Percentiles rank a stretch among this genome's conserved stretches.
These are phyloP conservation scores for Xerophyta viscosa DNA, from an alignment of 106 monocot genomes.

Conservation along the genomic window DNA sequence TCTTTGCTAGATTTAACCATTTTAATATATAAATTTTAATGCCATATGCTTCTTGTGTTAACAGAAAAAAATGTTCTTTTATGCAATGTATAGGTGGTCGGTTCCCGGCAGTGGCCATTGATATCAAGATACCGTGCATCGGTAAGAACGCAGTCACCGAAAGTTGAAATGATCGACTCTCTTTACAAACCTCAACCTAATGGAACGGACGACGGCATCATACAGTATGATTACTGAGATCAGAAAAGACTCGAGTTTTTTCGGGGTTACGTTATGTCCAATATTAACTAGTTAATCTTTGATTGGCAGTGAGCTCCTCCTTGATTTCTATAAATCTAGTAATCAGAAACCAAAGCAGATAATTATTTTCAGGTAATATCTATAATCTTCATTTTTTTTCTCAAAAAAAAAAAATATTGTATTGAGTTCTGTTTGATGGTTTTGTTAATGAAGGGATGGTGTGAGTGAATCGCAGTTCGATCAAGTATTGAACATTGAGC, in stretches of 20 bases:
- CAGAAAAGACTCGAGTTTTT: no score
- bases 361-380: slow-evolving; percentile 89
- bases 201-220: slow-evolving; percentile 51
- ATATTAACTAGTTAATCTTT: no score
- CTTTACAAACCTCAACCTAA: slow-evolving; percentile 51
- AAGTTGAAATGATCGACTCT: slow-evolving; percentile 89
- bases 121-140: slow-evolving; percentile 76
- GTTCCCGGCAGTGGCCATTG: slow-evolving; percentile 81
- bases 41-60: no score
- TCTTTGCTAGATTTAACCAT: no score
- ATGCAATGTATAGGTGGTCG: slow-evolving; percentile 55
- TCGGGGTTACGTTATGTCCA: no score
- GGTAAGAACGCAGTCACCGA: slow-evolving; percentile 74
- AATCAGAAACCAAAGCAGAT: slow-evolving; percentile 71
- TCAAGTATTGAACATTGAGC: slow-evolving; percentile 66
- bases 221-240: slow-evolving; percentile 32
- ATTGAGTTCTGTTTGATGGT: no score
- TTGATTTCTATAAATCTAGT: slow-evolving; percentile 81
- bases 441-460: slow-evolving; percentile 73
- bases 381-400: no score
- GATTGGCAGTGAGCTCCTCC: slow-evolving; percentile 65
- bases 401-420: no score
- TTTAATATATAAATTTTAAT: no score
- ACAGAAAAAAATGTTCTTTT: no score
- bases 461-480: slow-evolving; percentile 75